phyloP scores from a whole-genome alignment of 768 basidiomycete species.

The Calocybe gangraenosa region DNA sequence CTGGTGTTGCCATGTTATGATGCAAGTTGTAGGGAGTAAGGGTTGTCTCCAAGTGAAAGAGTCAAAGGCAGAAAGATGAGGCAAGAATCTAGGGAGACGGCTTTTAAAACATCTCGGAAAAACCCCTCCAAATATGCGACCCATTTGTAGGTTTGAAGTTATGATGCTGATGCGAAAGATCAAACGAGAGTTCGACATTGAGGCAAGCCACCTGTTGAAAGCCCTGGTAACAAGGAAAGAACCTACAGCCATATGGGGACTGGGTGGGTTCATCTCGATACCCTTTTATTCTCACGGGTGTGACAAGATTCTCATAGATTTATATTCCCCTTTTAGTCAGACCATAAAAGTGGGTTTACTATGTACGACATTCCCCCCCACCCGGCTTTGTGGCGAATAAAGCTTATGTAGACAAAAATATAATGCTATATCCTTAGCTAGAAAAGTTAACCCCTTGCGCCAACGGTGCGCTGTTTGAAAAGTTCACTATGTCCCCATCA shows the following conservation, averaged over 20 bases:
- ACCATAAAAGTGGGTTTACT: constrained; percentile 5
- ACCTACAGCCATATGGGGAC: constrained; percentile 12
- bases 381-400: too few relatives aligned
- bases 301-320: constrained; percentile 9
- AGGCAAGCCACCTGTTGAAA: constrained; percentile 22
- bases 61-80: constrained; percentile 15
- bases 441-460: constrained; percentile 92
- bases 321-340: constrained; percentile 1
- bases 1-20: constrained; percentile 43
- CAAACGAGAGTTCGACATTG: constrained; percentile 19
- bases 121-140: constrained; percentile 5
- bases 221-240: constrained; percentile 20
- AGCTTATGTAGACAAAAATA: constrained; percentile 1
- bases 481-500: constrained; percentile 58
- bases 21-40: constrained; percentile 16
- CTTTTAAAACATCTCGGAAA: constrained; percentile 15
- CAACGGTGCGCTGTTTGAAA: constrained; percentile 81
- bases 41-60: constrained; percentile 18
- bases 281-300: constrained; percentile 7
- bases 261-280: constrained; percentile 8
- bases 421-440: constrained; percentile 24
- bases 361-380: too few relatives aligned
- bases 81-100: constrained; percentile 6
- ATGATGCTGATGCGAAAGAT: constrained; percentile 11
- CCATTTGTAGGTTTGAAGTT: constrained; percentile 1